These are phyloP conservation scores for Glebionis coronaria DNA, from an alignment of 129 eudicot species.

Conservation along the genomic window DNA sequence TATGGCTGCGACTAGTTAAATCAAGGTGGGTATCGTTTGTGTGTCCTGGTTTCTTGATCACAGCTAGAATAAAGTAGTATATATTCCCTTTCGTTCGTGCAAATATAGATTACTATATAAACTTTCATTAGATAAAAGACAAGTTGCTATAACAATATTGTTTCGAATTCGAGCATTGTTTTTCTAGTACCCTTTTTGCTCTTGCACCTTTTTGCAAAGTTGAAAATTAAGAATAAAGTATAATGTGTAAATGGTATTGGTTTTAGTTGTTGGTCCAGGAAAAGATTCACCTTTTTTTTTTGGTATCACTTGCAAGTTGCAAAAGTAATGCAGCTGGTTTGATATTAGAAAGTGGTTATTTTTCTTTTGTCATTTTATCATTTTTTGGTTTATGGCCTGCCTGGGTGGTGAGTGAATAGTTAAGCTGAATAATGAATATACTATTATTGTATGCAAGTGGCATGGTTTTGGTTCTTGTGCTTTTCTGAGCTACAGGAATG, in stretches of 20 bases:
- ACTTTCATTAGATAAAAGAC: constrained; percentile 12
- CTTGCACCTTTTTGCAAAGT: constrained; percentile 21
- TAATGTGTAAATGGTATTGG: constrained; percentile 1
- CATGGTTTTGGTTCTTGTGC: constrained; percentile 19
- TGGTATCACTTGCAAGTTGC: constrained; percentile 25
- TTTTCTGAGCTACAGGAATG: constrained; percentile 9
- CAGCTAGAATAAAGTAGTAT: constrained; percentile 20
- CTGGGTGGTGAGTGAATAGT: constrained; percentile 17
- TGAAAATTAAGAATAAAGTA: not conserved
- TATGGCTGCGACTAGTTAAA: constrained; percentile 17
- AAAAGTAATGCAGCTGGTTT: constrained; percentile 8
- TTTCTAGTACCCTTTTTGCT: constrained; percentile 1
- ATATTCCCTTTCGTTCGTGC: constrained; percentile 5
- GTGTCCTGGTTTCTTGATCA: constrained; percentile 15
- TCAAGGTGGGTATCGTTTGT: constrained; percentile 26
- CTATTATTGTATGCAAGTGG: constrained; percentile 22
- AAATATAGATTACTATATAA: not conserved
- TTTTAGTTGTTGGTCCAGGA: constrained; percentile 6
- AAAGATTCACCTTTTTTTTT: constrained; percentile 25
- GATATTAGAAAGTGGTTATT: constrained; percentile 23
- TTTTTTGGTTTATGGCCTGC: not conserved
- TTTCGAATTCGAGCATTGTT: not conserved
- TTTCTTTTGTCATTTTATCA: constrained; percentile 15
- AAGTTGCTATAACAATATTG: constrained; percentile 3
- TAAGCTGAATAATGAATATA: constrained; percentile 26